These are phyloP conservation scores for Sindora glabra DNA, from an alignment of 306 rosid genomes.

Conservation along the genomic window DNA sequence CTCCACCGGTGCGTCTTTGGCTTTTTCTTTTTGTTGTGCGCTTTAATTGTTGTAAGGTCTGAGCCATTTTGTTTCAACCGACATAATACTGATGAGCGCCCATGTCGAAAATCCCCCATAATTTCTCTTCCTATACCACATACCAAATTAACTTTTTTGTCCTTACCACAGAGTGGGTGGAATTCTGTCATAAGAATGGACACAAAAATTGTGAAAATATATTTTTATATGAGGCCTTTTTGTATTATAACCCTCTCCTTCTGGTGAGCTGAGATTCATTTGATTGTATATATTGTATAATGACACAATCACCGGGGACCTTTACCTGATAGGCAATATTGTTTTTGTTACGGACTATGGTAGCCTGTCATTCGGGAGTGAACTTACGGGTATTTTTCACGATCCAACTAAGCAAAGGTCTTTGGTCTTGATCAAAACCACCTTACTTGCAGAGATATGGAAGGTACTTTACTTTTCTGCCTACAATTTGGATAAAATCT, in stretches of 20 bases:
- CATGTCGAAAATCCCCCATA: not conserved
- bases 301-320: not conserved
- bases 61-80: not conserved
- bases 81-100: not conserved
- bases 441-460: slow-evolving; percentile 54
- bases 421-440: slow-evolving; percentile 57
- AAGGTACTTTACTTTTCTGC: slow-evolving; percentile 28
- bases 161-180: slow-evolving; percentile 46
- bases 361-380: slow-evolving; percentile 58
- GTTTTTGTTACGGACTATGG: slow-evolving; percentile 39
- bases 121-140: not conserved
- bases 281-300: not conserved
- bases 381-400: slow-evolving; percentile 49
- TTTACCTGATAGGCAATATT: not conserved
- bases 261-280: slow-evolving; percentile 31
- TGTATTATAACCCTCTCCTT: slow-evolving; percentile 60
- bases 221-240: slow-evolving; percentile 54
- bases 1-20: no score
- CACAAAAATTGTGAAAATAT: slow-evolving; percentile 42
- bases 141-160: not conserved
- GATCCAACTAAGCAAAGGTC: slow-evolving; percentile 33
- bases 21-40: no score
- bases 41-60: slow-evolving; percentile 55
- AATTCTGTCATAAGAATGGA: slow-evolving; percentile 67
- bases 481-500: no score